Percentiles rank a stretch among this genome's conserved stretches.
These are phyloP conservation scores for Fusarium tricinctum DNA, from an alignment of 2,329 filamentous ascomycete genomes.

Conservation along the genomic window DNA sequence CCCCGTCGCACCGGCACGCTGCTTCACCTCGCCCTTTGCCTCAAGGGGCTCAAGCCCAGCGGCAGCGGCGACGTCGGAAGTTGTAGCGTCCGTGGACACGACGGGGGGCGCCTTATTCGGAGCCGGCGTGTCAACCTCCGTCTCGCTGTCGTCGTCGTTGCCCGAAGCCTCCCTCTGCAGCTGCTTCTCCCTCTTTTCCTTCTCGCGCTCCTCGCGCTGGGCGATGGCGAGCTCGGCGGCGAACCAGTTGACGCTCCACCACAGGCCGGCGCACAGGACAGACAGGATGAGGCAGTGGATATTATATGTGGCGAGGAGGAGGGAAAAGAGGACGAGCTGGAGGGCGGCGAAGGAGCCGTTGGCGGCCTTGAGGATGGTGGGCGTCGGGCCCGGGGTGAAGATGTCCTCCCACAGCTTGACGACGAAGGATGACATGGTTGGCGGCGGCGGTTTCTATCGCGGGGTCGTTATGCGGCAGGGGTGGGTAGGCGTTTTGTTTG, in stretches of 20 bases:
- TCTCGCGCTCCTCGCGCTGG: conserved; percentile 57
- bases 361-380: conserved; percentile 87
- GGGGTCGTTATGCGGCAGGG: conserved; percentile 26
- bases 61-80: conserved; percentile 37
- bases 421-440: conserved; percentile 72
- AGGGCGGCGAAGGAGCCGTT: conserved; percentile 90
- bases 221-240: conserved; percentile 72
- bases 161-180: conserved; percentile 30
- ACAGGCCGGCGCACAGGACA: conserved; percentile 82
- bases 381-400: conserved; percentile 92
- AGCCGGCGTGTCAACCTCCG: conserved; percentile 59
- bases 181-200: conserved; percentile 53
- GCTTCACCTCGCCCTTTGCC: conserved; percentile 64
- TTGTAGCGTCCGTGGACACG: conserved; percentile 20
- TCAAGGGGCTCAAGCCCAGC: conserved; percentile 62
- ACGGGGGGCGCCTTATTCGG: conserved; percentile 39
- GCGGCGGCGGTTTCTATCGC: conserved; percentile 17
- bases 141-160: conserved; percentile 52
- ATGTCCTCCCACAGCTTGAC: conserved; percentile 89
- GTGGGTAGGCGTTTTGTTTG: neutral
- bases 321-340: conserved; percentile 80
- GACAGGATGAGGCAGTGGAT: conserved; percentile 91
- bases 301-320: conserved; percentile 86
- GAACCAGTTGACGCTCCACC: conserved; percentile 99
- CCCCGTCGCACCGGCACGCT: conserved; percentile 59